phyloP scores from a whole-genome alignment of 2,329 filamentous ascomycete genomes.

The Scedosporium apiospermum region DNA sequence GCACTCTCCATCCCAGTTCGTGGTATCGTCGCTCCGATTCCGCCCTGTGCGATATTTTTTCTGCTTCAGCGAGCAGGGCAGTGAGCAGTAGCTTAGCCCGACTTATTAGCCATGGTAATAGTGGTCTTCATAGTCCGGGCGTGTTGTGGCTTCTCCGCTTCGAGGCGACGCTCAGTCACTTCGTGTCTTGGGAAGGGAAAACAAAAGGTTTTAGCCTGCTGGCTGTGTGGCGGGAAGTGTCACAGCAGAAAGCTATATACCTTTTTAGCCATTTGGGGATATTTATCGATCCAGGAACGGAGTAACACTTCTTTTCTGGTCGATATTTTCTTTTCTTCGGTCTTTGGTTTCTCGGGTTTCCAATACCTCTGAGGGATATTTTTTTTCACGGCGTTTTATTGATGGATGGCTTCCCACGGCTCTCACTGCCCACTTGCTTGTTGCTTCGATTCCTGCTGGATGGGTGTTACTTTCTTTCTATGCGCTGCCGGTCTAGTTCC shows the following conservation, averaged over 20 bases:
- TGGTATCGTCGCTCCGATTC: not conserved
- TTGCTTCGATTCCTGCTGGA: not conserved
- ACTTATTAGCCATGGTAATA: conserved; percentile 1
- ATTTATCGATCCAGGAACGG: not conserved
- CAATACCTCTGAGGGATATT: not conserved
- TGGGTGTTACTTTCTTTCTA: not conserved
- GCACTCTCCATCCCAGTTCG: not conserved
- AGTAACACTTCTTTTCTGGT: not conserved
- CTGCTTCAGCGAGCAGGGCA: conserved; percentile 36
- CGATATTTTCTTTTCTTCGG: not conserved
- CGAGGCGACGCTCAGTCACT: not conserved
- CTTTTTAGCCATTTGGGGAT: not conserved
- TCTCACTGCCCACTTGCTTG: conserved; percentile 6
- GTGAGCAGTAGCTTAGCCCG: conserved; percentile 28
- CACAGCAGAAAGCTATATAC: not conserved
- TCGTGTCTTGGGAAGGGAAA: not conserved
- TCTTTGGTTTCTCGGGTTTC: not conserved
- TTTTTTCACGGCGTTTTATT: not conserved
- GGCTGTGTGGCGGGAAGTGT: not conserved
- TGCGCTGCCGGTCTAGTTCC: conserved; percentile 14
- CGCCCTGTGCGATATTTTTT: not conserved
- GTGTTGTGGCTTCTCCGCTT: not conserved
- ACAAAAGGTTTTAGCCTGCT: not conserved
- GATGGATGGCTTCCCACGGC: not conserved
- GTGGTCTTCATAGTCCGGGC: not conserved